A percentile compares a stretch with the other conserved stretches of the same genome.
phyloP scores from a whole-genome alignment of 2,329 filamentous ascomycete species.

The Periconia macrospinosa region DNA sequence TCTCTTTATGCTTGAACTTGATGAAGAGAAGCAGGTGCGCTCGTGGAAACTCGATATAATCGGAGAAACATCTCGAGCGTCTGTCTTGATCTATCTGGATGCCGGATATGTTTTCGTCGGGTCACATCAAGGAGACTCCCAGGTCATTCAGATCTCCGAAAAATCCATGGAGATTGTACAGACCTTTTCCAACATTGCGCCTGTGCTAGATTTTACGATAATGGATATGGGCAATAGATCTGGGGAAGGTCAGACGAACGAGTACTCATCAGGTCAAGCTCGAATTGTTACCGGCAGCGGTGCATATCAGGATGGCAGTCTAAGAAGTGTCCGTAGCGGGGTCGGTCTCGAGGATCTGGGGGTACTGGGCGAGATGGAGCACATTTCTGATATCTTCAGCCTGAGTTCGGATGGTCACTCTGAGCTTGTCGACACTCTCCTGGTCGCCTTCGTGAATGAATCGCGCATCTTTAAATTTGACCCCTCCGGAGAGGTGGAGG shows the following conservation, averaged over 20 bases:
- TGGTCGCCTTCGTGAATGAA: constrained; percentile 81
- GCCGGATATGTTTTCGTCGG: constrained; percentile 78
- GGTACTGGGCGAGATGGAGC: constrained; percentile 75
- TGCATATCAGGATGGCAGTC: constrained; percentile 82
- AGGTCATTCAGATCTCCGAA: constrained; percentile 69
- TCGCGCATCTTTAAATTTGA: constrained; percentile 82
- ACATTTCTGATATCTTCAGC: constrained; percentile 73
- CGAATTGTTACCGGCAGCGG: constrained; percentile 92
- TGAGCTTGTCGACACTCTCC: constrained; percentile 66
- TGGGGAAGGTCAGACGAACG: constrained; percentile 76
- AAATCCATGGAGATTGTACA: constrained; percentile 70
- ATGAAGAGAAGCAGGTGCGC: constrained; percentile 66
- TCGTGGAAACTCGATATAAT: constrained; percentile 72
- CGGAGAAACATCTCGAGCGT: constrained; percentile 73
- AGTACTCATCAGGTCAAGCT: constrained; percentile 93
- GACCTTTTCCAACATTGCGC: constrained; percentile 80
- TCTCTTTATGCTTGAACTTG: constrained; percentile 76
- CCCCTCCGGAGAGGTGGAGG: constrained; percentile 76
- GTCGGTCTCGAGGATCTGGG: constrained; percentile 89
- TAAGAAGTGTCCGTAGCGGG: constrained; percentile 89
- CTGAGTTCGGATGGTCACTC: constrained; percentile 57
- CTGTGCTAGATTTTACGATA: constrained; percentile 88
- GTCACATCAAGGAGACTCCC: constrained; percentile 90
- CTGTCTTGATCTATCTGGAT: constrained; percentile 76
- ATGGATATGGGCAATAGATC: constrained; percentile 94